Percentiles rank a stretch among this genome's conserved stretches.
Conservation (phyloP, 805 yeast genomes). For the Yamadazyma akitaensis region DNA sequence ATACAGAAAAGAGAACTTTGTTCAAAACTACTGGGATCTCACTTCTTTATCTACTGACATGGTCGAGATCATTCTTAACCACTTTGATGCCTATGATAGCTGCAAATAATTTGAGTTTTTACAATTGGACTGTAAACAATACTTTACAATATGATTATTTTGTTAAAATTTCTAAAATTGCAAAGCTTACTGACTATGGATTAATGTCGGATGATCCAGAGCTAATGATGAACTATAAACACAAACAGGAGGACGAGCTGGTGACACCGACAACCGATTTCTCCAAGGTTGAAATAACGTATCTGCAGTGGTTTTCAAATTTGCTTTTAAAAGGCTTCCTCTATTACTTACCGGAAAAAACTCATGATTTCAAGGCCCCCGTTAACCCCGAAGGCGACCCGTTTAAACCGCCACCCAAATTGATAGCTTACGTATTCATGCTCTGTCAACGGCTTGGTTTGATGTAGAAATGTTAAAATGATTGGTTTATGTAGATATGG, state of each 20-base stretch:
- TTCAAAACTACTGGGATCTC: constrained; percentile 36
- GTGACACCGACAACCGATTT: neutral
- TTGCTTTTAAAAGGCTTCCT: neutral
- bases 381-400: constrained; percentile 2
- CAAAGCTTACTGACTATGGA: constrained; percentile 30
- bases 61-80: constrained; percentile 33
- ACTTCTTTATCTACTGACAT: constrained; percentile 34
- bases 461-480: neutral
- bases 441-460: constrained; percentile 5
- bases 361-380: neutral
- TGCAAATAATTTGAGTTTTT: constrained; percentile 29
- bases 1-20: constrained; percentile 20
- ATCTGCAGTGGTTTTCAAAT: constrained; percentile 2
- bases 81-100: constrained; percentile 36
- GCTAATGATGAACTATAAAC: constrained; percentile 20
- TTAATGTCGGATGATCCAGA: constrained; percentile 37
- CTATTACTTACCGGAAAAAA: neutral
- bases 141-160: constrained; percentile 35
- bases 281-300: neutral
- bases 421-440: neutral
- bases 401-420: neutral
- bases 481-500: neutral
- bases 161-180: constrained; percentile 20
- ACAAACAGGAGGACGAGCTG: neutral
- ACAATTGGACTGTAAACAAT: constrained; percentile 40